Evolutionary conservation across 495 filamentous ascomycete genomes (phyloP).

Genomic region (Daldinia bambusicola): DNA sequence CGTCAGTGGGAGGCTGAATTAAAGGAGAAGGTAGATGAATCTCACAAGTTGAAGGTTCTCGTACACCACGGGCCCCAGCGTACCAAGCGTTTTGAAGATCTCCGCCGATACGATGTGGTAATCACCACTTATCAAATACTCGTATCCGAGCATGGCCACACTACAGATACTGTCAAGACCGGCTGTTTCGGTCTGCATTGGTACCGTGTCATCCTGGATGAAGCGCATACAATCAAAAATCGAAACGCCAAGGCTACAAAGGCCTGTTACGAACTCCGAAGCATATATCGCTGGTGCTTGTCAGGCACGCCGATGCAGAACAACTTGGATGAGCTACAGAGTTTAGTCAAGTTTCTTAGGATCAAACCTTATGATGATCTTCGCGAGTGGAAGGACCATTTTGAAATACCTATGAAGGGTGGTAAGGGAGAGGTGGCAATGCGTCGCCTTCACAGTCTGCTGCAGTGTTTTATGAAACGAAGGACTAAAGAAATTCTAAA

Average conservation of each 20-base stretch:
- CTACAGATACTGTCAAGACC: constrained; percentile 67
- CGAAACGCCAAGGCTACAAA: constrained; percentile 93
- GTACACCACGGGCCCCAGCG: constrained; percentile 91
- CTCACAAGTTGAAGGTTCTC: constrained; percentile 77
- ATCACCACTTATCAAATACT: constrained; percentile 97
- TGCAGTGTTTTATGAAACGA: constrained; percentile 96
- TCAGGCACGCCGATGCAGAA: constrained; percentile 98
- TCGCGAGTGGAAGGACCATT: constrained; percentile 85
- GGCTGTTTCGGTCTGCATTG: constrained; percentile 92
- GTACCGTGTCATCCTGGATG: constrained; percentile 95
- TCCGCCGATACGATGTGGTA: constrained; percentile 91
- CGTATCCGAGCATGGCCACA: constrained; percentile 83
- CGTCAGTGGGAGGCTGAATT: constrained; percentile 98
- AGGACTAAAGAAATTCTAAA: constrained; percentile 95
- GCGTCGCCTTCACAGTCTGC: constrained; percentile 78
- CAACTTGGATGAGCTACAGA: constrained; percentile 96
- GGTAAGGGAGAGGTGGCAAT: constrained; percentile 91
- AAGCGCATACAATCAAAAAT: constrained; percentile 98
- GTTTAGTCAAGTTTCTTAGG: constrained; percentile 89
- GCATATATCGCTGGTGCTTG: constrained; percentile 93
- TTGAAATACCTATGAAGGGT: constrained; percentile 84
- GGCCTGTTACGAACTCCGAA: constrained; percentile 80
- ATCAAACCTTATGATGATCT: constrained; percentile 90
- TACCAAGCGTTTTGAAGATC: constrained; percentile 76
- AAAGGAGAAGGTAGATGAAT: constrained; percentile 73